Percentiles rank a stretch among this genome's conserved stretches.
Evolutionary conservation across 2,329 filamentous ascomycete genomes (phyloP).

Genomic region (Monosporascus ibericus): DNA sequence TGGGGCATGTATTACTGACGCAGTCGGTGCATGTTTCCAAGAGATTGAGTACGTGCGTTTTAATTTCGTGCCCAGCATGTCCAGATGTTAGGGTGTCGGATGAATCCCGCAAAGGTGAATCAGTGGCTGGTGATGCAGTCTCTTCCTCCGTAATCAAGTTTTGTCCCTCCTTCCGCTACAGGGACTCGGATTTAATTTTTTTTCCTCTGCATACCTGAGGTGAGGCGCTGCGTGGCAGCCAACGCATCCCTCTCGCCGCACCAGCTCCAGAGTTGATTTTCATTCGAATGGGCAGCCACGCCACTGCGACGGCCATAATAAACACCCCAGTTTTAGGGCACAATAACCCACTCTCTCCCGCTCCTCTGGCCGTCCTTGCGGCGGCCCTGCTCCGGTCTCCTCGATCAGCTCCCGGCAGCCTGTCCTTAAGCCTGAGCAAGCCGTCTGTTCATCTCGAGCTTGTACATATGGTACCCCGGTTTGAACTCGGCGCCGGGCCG

Average conservation of each 20-base stretch:
- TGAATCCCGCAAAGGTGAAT: no score
- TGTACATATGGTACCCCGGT: constrained; percentile 41
- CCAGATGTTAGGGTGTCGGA: no score
- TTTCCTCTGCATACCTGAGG: constrained; percentile 28
- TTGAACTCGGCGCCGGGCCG: constrained; percentile 20
- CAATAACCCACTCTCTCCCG: constrained; percentile 29
- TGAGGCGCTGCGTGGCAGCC: constrained; percentile 39
- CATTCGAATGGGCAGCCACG: constrained; percentile 37
- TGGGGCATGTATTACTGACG: no score
- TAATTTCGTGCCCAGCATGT: no score
- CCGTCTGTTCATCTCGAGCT: constrained; percentile 39
- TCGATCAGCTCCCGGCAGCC: constrained; percentile 39
- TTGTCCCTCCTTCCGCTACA: no score
- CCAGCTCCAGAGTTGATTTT: constrained; percentile 36
- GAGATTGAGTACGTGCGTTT: no score
- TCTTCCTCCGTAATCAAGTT: no score
- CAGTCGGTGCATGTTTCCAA: no score
- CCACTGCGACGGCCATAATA: constrained; percentile 35
- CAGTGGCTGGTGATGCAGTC: no score
- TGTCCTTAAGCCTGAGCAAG: constrained; percentile 35
- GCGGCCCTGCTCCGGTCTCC: constrained; percentile 30
- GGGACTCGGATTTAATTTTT: no score
- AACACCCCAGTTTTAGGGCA: constrained; percentile 32
- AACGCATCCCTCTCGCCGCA: constrained; percentile 39
- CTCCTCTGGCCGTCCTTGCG: constrained; percentile 11